Evolutionary conservation across 2,329 filamentous ascomycete genomes (phyloP), one percentile per base, ranked within the genome.

Genomic region (Penicillium brasilianum): DNA sequence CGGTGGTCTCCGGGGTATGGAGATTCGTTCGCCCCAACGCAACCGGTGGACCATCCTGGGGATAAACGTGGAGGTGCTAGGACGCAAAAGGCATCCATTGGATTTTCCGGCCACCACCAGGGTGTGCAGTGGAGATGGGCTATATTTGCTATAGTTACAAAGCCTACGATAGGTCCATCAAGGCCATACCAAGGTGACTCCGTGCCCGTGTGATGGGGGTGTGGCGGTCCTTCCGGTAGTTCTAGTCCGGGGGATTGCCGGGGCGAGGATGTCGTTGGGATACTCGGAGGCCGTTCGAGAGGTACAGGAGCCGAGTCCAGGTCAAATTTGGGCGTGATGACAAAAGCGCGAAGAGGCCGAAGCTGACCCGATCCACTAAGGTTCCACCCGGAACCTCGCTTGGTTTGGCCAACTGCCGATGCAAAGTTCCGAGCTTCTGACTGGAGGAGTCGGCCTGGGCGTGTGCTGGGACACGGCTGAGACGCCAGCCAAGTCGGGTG

Each of bases 391-490:
- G 32, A 49, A 34, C 57, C 57, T 62, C 60, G 60, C 60, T 59
- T 49, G 46, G 7, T 54, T 28, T 34, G 25, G 25, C 10, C 22
- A 62, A 62, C 57, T 62, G 57, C 60, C 60, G 60, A 62, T 50
- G 41, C 18, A 20, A 22, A 52, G 51, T 39, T 53, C 56, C 51
- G 20, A 30, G 37, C 36, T 25, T 52, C 25, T 18, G n/a, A 55
- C 51, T 46, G 56, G 44, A 34, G 46, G 25, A 46, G 20, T 36
- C 25, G 46, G 55, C 14, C 46, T 39, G 34, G 46, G 55, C 36
- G 9, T 32, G n/a, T n/a, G 7, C 46, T 25, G 34, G 11, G 14
- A 43, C 44, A 48, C 20, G 10, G 55, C 55, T 36, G 18, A 43
- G 10, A 44, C 18, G 28, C 41, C 30, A 34, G 57, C 57, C 57